Conservation (phyloP, 352 stramenopile species). For the Pythium sukuiense region DNA sequence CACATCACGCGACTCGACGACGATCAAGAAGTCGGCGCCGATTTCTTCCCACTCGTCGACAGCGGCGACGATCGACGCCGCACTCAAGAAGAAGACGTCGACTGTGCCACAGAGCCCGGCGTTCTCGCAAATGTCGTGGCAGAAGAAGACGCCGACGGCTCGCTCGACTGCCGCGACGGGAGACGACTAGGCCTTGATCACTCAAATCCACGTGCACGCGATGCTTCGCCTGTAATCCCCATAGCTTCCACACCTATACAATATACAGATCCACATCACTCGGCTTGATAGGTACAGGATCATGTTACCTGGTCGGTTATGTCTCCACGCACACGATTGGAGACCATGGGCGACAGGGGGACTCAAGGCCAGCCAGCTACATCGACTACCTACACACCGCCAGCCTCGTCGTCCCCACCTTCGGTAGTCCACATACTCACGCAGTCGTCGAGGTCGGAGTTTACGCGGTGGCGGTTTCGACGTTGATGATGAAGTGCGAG, state of each 20-base stretch:
- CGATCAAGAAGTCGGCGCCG: conserved; percentile 27
- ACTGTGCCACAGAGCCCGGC: conserved; percentile 66
- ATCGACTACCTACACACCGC: background rate
- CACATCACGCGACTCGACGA: conserved; percentile 25
- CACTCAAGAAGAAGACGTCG: conserved; percentile 25
- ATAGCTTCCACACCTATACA: conserved; percentile 1
- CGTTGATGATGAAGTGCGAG: conserved; percentile 75
- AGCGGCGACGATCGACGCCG: conserved; percentile 23
- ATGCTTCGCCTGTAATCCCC: background rate
- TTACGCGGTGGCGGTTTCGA: conserved; percentile 39
- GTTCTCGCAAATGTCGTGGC: conserved; percentile 85
- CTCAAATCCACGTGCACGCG: background rate
- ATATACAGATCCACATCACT: background rate
- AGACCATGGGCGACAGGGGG: background rate
- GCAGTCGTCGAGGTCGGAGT: background rate
- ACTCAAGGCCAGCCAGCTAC: background rate
- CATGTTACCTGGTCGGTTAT: background rate
- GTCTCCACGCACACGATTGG: conserved; percentile 1
- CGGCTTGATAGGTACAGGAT: background rate
- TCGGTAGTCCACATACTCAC: background rate
- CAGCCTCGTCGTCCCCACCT: background rate
- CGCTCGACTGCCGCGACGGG: conserved; percentile 6
- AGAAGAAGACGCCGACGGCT: conserved; percentile 46
- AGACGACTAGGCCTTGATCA: background rate
- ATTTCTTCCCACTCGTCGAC: conserved; percentile 4